phyloP scores from a whole-genome alignment of 345 rosid genomes.

The Brassica juncea region DNA sequence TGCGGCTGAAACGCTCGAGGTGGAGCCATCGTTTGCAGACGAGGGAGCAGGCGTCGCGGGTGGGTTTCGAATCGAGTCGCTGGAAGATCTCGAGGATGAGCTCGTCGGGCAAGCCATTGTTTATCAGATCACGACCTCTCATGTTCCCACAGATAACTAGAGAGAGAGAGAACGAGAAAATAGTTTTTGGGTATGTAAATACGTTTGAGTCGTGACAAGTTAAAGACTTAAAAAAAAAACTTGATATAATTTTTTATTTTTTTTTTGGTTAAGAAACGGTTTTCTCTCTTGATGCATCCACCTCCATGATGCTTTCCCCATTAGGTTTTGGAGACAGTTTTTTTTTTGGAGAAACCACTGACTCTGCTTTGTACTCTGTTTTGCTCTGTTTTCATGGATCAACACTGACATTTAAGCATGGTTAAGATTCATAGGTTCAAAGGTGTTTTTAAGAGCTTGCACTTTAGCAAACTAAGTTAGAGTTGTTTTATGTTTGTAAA shows the following conservation, averaged over 20 bases:
- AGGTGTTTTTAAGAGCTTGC: background rate
- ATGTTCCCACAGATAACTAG: constrained; percentile 32
- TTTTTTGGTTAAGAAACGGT: background rate
- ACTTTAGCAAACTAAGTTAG: background rate
- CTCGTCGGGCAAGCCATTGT: constrained; percentile 75
- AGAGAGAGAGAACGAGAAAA: background rate
- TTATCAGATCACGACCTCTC: constrained; percentile 82
- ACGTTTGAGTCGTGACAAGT: background rate
- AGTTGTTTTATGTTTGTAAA: background rate
- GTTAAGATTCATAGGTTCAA: background rate
- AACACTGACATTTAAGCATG: background rate
- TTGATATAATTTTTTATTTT: too few species aligned
- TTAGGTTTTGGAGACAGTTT: background rate
- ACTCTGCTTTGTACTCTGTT: background rate
- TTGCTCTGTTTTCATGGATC: background rate
- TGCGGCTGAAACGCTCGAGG: constrained; percentile 76
- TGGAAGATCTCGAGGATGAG: constrained; percentile 69
- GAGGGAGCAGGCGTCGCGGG: constrained; percentile 83
- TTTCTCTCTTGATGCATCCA: background rate
- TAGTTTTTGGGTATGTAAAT: background rate
- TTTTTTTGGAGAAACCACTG: background rate
- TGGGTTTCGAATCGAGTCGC: constrained; percentile 62
- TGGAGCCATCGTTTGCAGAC: constrained; percentile 88
- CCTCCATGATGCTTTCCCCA: background rate
- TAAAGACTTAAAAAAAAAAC: too few species aligned